Conservation (phyloP, 202 grass and related monocot genomes). For the Digitaria exilis region DNA sequence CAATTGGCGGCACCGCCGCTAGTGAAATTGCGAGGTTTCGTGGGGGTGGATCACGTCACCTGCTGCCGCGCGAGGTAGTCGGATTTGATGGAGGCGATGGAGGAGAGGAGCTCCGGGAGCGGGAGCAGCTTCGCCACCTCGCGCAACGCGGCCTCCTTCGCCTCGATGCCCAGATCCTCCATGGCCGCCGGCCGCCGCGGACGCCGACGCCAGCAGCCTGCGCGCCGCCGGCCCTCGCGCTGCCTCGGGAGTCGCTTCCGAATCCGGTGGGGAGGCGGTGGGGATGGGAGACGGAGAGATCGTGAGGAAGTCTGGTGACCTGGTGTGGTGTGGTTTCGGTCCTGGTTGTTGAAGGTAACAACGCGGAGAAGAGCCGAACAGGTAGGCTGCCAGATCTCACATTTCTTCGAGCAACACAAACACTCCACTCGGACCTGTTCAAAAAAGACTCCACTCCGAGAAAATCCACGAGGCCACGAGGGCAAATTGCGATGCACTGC, state of each 20-base stretch:
- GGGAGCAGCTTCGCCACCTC: slow-evolving; percentile 98
- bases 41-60: slow-evolving; percentile 50
- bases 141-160: slow-evolving; percentile 91
- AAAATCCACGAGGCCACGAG: too few species aligned
- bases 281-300: slow-evolving; percentile 19
- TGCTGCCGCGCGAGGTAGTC: slow-evolving; percentile 98
- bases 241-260: slow-evolving; percentile 17
- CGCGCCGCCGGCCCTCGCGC: background rate
- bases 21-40: slow-evolving; percentile 23
- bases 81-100: slow-evolving; percentile 87
- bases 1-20: background rate
- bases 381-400: slow-evolving; percentile 22
- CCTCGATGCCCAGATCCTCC: slow-evolving; percentile 99
- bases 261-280: slow-evolving; percentile 15
- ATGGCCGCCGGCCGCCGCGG: slow-evolving; percentile 41
- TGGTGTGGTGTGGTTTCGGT: slow-evolving; percentile 19
- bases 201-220: slow-evolving; percentile 18
- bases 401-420: background rate
- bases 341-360: slow-evolving; percentile 9
- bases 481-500: too few species aligned
- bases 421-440: background rate
- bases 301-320: slow-evolving; percentile 24
- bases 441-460: too few species aligned
- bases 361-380: background rate
- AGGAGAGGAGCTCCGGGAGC: slow-evolving; percentile 82